A percentile compares a stretch with the other conserved stretches of the same genome.
These are phyloP conservation scores for Botrytis elliptica DNA, from an alignment of 2,329 filamentous ascomycete genomes.

Conservation along the genomic window DNA sequence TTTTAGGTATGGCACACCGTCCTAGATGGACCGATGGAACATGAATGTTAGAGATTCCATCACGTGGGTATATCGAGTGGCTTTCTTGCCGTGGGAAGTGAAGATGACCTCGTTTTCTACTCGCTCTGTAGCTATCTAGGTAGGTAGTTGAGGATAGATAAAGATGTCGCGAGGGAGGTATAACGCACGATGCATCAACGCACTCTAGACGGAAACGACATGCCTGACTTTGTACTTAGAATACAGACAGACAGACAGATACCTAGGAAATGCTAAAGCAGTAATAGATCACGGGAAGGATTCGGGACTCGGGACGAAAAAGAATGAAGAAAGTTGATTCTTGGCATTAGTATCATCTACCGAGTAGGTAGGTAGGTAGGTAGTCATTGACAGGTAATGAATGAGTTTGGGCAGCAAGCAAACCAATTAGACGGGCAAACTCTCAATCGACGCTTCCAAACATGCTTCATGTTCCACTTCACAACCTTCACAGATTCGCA, in stretches of 20 bases:
- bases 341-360: not conserved
- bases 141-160: not conserved
- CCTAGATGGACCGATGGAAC: not conserved
- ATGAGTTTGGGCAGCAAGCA: conserved; percentile 2
- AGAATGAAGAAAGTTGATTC: conserved; percentile 1
- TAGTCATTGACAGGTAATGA: too few relatives aligned
- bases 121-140: not conserved
- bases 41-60: not conserved
- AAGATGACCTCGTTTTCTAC: not conserved
- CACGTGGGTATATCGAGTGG: not conserved
- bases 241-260: too few relatives aligned
- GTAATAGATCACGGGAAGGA: not conserved
- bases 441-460: not conserved
- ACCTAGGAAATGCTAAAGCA: too few relatives aligned
- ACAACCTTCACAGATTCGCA: not conserved
- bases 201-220: not conserved
- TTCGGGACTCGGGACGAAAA: not conserved
- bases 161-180: not conserved
- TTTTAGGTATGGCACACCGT: not conserved
- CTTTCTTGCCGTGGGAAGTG: not conserved
- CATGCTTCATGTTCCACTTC: not conserved
- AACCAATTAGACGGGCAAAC: not conserved
- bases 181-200: not conserved
- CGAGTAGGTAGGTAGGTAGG: not conserved
- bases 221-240: not conserved